Evolutionary conservation across 495 filamentous ascomycete species (phyloP), one percentile per base, ranked within the genome.

Genomic region (Hypomontagnella monticulosa): DNA sequence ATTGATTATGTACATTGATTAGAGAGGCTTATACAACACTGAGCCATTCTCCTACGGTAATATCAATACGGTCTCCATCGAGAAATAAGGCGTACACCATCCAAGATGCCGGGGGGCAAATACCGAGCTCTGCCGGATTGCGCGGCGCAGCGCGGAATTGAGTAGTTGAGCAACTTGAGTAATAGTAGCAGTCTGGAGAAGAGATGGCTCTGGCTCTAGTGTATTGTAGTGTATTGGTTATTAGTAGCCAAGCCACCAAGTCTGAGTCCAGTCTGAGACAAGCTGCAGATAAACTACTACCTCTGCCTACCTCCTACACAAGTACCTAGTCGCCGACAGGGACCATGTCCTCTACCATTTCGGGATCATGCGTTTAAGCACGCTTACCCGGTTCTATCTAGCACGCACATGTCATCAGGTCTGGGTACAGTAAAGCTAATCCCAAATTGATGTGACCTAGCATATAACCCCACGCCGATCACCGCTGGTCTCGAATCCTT

Each of bases 301-400:
- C 48, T 56, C 16, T 57, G 47, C 18, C 34, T 69, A 41, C 41
- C 48, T 43, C 12, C 32, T 56, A 47, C 18, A 40, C 14, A 54
- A 46, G 55, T 63, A 68, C 66, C 60, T 55, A 43, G 65, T 64
- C 59, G 65, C 59, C 59, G 59, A 59, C 37, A 36, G 65, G 40
- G 48, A 37, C 65, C 42, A 42, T 63, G 50, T 43, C 37, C 46
- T 60, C 64, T 69, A 19, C 66, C 66, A 37, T 64, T 69, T 69
- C 66, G 60, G 66, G 66, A 69, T 52, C 60, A 41, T 63, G 66
- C 66, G 55, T 61, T 57, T 27, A 27, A 37, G 48, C 50, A 63
- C 50, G 49, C 66, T 69, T 69, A 69, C 66, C 66, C 66, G 66
- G 66, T 69, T 69, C 66, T 63, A 53, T 63, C 60, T 69, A 64